These are phyloP conservation scores for Thalassiosira oceanica DNA, from an alignment of 352 stramenopile species.

Conservation along the genomic window DNA sequence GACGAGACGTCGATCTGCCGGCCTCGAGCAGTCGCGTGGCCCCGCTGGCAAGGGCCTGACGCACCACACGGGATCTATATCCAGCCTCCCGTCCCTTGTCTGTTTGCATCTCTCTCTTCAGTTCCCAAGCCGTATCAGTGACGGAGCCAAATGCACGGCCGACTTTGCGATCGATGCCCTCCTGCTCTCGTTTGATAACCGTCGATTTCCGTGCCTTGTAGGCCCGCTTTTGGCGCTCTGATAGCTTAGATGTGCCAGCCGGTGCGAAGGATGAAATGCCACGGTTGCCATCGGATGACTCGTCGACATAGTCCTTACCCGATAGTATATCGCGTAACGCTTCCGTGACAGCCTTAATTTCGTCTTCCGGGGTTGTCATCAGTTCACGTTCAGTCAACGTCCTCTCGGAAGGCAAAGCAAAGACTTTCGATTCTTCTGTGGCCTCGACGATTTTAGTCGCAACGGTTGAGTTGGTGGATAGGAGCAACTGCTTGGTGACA, in stretches of 20 bases:
- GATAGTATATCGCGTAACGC: slow-evolving; percentile 66
- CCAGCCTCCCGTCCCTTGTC: slow-evolving; percentile 59
- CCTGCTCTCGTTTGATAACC: slow-evolving; percentile 49
- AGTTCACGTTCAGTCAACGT: slow-evolving; percentile 8
- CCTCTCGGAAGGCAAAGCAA: slow-evolving; percentile 26
- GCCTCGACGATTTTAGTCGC: slow-evolving; percentile 23
- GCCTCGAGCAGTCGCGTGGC: slow-evolving; percentile 42
- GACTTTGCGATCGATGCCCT: slow-evolving; percentile 52
- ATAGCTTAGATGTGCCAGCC: slow-evolving; percentile 30
- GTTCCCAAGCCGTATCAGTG: slow-evolving; percentile 64
- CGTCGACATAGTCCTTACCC: slow-evolving; percentile 17
- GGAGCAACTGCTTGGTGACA: slow-evolving; percentile 20
- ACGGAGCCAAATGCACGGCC: slow-evolving; percentile 38
- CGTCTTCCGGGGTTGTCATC: slow-evolving; percentile 58
- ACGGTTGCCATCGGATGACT: slow-evolving; percentile 8
- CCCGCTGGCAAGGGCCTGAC: slow-evolving; percentile 34
- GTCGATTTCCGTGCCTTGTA: slow-evolving; percentile 62
- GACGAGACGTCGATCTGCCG: slow-evolving; percentile 10
- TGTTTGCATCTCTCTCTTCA: slow-evolving; percentile 59
- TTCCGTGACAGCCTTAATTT: slow-evolving; percentile 65
- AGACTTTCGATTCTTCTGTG: slow-evolving; percentile 22
- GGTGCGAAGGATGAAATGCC: slow-evolving; percentile 46
- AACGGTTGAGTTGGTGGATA: slow-evolving; percentile 52
- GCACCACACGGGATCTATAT: slow-evolving; percentile 59
- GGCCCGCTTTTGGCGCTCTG: slow-evolving; percentile 48